Evolutionary conservation across 768 basidiomycete genomes (phyloP), one percentile per base, ranked within the genome.

Genomic region (Fomitopsis serialis): DNA sequence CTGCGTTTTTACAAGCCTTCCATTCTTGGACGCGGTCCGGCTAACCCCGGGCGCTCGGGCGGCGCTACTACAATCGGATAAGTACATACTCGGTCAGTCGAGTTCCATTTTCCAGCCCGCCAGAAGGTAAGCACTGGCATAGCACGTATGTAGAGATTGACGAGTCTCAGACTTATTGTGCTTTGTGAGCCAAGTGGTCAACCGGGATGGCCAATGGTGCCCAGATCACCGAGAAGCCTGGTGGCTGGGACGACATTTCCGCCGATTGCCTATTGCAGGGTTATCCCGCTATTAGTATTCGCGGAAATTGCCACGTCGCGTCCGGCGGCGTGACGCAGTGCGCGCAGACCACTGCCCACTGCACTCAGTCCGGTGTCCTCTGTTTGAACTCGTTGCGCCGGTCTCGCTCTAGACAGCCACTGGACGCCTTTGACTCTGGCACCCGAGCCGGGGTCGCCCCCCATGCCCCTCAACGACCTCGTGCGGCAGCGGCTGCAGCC

Each of bases 401-500:
- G 37, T 40, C 37, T 40, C 19, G 13, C 27, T 12, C 13, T 24
- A 47, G 7, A 25, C 22, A 27, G 9, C 45, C 24, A 29, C 45
- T 19, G 23, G 22, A 27, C 44, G 9, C 21, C 32, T 40, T n/a
- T 37, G 1, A 35, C 43, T 43, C 36, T 22, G 19, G 8, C 44
- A 23, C 15, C 15, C 50, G 40, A 22, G 47, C 10, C 11, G 25
- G 36, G 25, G 22, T 29, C 15, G 8, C 19, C 36, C 36, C 29
- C 48, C 46, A 80, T 85, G 79, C 80, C 81, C 49, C 63, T 77
- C 61, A 70, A 74, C 56, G 75, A 75, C 56, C 58, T 76, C 48
- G 58, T 84, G 22, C 79, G 78, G 27, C 76, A 79, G 54, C 67
- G 81, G 52, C 68, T 80, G 25, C 79, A 79, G 51, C 74, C 74